Conservation (phyloP, 2,329 filamentous ascomycete genomes). For the Ilyonectria sp. region DNA sequence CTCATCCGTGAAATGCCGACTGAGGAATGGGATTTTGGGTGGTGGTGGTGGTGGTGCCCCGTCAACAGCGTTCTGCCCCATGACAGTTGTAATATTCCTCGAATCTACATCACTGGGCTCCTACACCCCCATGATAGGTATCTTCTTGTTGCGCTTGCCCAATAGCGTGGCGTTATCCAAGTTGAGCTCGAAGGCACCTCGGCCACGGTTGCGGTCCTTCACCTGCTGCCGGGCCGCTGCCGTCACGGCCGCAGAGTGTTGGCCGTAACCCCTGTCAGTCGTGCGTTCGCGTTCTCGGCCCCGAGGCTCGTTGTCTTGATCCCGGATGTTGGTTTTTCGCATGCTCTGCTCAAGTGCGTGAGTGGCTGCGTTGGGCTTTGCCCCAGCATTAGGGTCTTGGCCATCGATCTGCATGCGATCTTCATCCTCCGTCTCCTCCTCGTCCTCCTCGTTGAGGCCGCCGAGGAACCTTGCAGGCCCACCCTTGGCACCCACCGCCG, state of each 20-base stretch:
- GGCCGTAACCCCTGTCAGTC: slow-evolving; percentile 82
- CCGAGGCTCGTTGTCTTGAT: slow-evolving; percentile 55
- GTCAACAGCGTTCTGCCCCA: slow-evolving; percentile 32
- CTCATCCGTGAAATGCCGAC: slow-evolving; percentile 36
- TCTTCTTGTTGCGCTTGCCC: slow-evolving; percentile 76
- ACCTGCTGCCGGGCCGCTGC: slow-evolving; percentile 88
- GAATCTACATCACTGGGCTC: slow-evolving; percentile 34
- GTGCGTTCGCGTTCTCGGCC: slow-evolving; percentile 54
- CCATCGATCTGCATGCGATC: slow-evolving; percentile 73
- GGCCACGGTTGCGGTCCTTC: slow-evolving; percentile 75
- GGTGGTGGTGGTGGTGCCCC: slow-evolving; percentile 29
- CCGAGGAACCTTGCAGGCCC: slow-evolving; percentile 71
- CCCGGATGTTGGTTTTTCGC: slow-evolving; percentile 83
- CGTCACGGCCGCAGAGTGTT: slow-evolving; percentile 88
- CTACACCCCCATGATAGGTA: slow-evolving; percentile 61
- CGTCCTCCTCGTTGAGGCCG: slow-evolving; percentile 78
- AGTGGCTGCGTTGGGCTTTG: slow-evolving; percentile 65
- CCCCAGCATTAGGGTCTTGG: slow-evolving; percentile 62
- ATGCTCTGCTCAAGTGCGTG: slow-evolving; percentile 89
- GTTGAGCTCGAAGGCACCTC: slow-evolving; percentile 91
- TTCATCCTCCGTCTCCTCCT: slow-evolving; percentile 69
- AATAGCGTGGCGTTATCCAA: slow-evolving; percentile 92
- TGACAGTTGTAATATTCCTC: slow-evolving; percentile 15
- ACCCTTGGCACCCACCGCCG: slow-evolving; percentile 83
- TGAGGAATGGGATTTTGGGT: slow-evolving; percentile 25